Base-by-base conservation (phyloP, 2,329 filamentous ascomycete species). In the Claviceps purpurea region DNA sequence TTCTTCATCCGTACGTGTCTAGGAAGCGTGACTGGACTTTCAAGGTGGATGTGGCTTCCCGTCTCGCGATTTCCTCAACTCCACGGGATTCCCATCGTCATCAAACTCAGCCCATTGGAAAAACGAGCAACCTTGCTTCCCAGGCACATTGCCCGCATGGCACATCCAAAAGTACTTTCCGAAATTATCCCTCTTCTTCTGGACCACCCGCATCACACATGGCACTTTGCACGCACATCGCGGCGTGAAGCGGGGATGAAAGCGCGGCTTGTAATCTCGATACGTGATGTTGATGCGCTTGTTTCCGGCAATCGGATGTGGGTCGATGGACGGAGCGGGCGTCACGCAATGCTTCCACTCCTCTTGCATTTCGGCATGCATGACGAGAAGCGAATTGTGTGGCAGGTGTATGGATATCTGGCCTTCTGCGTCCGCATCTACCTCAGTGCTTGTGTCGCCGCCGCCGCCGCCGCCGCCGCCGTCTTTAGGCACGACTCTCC, bases 291-390 rank as follows among this genome's bases (percentile, higher is more conserved):
- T 97, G 60, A 98, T 90, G 42, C 93, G 78, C 56, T 81, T 83
- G 59, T 82, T 89, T 0, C 84, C 85, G 0, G 90, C 78, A 1
- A 95, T 65, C 0, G 90, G 88, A 65, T 98, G 93, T 1, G 89
- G 88, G 55, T 89, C 85, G 54, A 97, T 86, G 4, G 83, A 80
- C 48, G 76, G 74, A 0, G 86, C 83, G 0, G 89, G 86, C 0
- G 82, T 75, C 44, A 98, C 86, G 58, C 80, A 79, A 66, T 98
- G 93, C 66, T 96, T 97, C 89, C 89, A 97, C 63, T 87, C 84
- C 63, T 97, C 91, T 63, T 97, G 91, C 88, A 95, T 97, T 64
- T 95, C 89, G 1, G 91, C 90, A 62, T 97, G 90, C 93, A 98
- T 97, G 10, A 97, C 75, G 0, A 98, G 75, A 0, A 97, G 76